Conservation (phyloP, 345 rosid species). For the Gynandropsis gynandra region DNA sequence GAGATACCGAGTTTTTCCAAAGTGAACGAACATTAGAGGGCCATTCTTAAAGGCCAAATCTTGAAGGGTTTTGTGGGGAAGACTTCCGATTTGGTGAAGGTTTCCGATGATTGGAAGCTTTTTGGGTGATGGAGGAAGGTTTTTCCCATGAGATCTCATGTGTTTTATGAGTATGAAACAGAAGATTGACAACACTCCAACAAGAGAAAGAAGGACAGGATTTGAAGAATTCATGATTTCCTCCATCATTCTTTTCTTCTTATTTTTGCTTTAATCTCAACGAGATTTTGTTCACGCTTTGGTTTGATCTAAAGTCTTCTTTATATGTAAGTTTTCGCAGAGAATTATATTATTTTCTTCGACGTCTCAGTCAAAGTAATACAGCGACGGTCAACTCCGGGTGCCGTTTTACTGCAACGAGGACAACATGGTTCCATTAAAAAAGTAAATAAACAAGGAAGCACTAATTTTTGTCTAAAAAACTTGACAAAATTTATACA, state of each 20-base stretch:
- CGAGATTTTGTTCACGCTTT: no score
- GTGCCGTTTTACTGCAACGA: no score
- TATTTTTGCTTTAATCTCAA: no score
- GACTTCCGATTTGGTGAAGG: conserved; percentile 21
- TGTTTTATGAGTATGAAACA: conserved; percentile 10
- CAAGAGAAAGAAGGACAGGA: conserved; percentile 8
- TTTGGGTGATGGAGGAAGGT: conserved; percentile 27
- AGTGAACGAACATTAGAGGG: conserved; percentile 25
- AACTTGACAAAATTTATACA: no score
- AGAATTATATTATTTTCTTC: no score
- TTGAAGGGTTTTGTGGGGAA: conserved; percentile 25
- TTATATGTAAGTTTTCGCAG: no score
- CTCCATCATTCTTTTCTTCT: conserved; percentile 11
- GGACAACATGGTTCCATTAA: no score
- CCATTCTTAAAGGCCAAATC: conserved; percentile 20
- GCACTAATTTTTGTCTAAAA: no score
- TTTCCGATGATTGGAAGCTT: conserved; percentile 26
- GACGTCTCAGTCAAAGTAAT: no score
- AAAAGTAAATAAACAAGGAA: no score
- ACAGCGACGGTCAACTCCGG: no score
- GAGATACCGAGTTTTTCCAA: conserved; percentile 23
- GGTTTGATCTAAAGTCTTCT: no score
- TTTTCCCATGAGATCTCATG: conserved; percentile 11
- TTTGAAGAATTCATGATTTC: conserved; percentile 3
- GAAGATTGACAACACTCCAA: conserved; percentile 12